Conservation (phyloP, 2,329 filamentous ascomycete genomes). For the Fusarium duplospermum region DNA sequence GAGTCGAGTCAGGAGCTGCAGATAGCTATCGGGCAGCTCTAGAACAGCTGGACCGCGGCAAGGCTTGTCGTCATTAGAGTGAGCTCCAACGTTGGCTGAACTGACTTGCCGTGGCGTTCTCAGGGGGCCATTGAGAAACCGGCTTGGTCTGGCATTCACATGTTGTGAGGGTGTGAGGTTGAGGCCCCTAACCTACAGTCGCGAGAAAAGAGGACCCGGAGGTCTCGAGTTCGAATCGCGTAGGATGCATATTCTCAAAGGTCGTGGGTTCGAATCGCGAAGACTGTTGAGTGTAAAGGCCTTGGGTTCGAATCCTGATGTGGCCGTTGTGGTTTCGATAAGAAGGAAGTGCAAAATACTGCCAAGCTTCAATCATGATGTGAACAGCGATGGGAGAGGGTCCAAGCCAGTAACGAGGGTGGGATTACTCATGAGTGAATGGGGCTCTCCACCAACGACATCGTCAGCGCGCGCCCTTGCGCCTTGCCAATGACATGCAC, state of each 20-base stretch:
- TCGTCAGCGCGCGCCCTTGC: slow-evolving; percentile 4
- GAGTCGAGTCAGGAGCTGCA: background rate
- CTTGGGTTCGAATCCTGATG: background rate
- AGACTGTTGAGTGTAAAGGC: background rate
- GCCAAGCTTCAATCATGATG: background rate
- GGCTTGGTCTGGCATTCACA: background rate
- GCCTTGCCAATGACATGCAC: slow-evolving; percentile 16
- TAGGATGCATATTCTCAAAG: background rate
- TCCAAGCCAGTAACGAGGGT: background rate
- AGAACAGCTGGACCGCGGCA: background rate
- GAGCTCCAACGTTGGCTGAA: background rate
- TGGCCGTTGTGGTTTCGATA: background rate
- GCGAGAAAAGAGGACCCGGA: background rate
- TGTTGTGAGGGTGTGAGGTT: background rate
- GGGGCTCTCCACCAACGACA: background rate
- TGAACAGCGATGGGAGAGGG: too few species aligned
- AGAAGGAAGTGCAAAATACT: background rate
- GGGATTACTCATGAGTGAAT: background rate
- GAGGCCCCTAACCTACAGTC: background rate
- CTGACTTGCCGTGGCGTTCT: background rate
- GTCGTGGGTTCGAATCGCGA: background rate
- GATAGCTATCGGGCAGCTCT: background rate
- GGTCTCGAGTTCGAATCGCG: background rate
- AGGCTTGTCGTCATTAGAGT: background rate
- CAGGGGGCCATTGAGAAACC: background rate